Base-by-base conservation (phyloP, 805 yeast genomes). In the Candida schatavii region DNA sequence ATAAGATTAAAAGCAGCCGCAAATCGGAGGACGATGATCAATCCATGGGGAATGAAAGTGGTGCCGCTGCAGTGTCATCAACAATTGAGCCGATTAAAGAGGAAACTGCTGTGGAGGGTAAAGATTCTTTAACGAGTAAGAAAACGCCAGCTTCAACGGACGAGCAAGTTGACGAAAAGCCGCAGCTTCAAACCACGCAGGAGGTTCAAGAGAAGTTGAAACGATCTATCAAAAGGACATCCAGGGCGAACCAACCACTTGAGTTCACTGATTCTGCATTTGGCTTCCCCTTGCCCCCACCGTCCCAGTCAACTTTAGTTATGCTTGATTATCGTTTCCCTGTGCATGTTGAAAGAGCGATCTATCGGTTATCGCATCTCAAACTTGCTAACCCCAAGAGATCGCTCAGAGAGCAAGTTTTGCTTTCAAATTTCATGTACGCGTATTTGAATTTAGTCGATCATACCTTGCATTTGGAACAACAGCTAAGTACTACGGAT, bases 401-500 rank as follows among this genome's bases (percentile, higher is more conserved):
- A 45, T 93, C 95, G 22, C 67, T 93, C 47, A 75, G 89, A 29
- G 97, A 93, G 60, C 99, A 93, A 60, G 99, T 93, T 1, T 62
- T 93, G 38, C 66, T 93, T 48, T 88, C 97, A 45, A 93, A 93
- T 61, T 93, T 93, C 77, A 93, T 93, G 99, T 93, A 93, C 59
- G 91, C 97, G 0, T 93, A 93, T 63, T 75, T 93, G 70, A 91
- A 93, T 57, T 71, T 93, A 62, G 96, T 93, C 42, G 95, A 91
- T 61, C 97, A 91, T 59, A 90, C 91, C 13, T 69, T 85, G 50
- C 88, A 83, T 61, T 62, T 86, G 46, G 74, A 70, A 46, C 91
- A 85, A 53, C 88, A 82, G 46, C 56, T 64, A 60, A 57, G 59
- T 35, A 47, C 27, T 20, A 29, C 35, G 5, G 38, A 23, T 15